A percentile compares a stretch with the other conserved stretches of the same genome.
Conservation (phyloP, 1,284 basidiomycete species). For the Exsudoporus floridanus region DNA sequence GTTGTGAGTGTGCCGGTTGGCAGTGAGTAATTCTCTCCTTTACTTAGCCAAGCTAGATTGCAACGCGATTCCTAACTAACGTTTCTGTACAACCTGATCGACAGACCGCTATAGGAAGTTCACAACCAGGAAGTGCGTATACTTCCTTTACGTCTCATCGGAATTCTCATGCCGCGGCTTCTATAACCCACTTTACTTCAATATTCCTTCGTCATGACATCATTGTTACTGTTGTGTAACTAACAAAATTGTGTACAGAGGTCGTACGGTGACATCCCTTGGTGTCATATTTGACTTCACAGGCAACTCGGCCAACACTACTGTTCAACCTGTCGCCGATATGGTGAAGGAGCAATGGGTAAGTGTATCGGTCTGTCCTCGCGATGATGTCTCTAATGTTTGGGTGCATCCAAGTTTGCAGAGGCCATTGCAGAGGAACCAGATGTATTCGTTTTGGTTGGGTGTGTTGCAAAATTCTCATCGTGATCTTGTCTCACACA, state of each 20-base stretch:
- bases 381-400: neutral
- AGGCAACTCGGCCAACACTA: slow-evolving; percentile 63
- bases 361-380: slow-evolving; percentile 10
- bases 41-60: neutral
- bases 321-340: slow-evolving; percentile 67
- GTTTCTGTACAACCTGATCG: neutral
- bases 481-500: neutral
- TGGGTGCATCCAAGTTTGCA: slow-evolving; percentile 52
- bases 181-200: neutral
- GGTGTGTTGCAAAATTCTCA: slow-evolving; percentile 40
- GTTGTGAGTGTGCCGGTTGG: slow-evolving; percentile 61
- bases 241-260: slow-evolving; percentile 41
- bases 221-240: neutral
- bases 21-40: slow-evolving; percentile 37
- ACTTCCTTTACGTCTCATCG: neutral
- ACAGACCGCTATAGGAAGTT: slow-evolving; percentile 71
- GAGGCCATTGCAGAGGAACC: slow-evolving; percentile 79
- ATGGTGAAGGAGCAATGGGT: slow-evolving; percentile 80
- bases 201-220: neutral
- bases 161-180: neutral
- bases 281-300: slow-evolving; percentile 79
- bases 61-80: neutral
- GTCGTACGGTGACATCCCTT: slow-evolving; percentile 72
- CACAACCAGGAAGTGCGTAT: slow-evolving; percentile 63
- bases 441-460: slow-evolving; percentile 75